Percentiles rank a stretch among this genome's conserved stretches.
Conservation (phyloP, 169 alveolate species). For the Neospora caninum region DNA sequence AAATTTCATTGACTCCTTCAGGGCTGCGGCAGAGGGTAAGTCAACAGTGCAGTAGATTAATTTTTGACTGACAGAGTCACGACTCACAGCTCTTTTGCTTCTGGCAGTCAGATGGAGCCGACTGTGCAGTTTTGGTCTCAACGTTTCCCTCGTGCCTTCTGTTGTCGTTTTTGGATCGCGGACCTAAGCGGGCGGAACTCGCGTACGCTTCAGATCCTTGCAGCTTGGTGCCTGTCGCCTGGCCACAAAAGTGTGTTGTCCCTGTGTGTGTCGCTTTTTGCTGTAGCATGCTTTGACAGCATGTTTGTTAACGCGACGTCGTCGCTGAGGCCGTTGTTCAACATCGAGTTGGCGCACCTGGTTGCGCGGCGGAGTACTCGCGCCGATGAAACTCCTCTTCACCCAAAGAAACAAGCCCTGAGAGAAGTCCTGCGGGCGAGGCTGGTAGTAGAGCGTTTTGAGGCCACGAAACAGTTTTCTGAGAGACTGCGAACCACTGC, state of each 20-base stretch:
- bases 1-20: not conserved
- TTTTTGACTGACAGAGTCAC: too few species aligned
- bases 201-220: too few species aligned
- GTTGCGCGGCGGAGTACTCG: not conserved
- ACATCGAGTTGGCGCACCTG: not conserved
- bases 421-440: not conserved
- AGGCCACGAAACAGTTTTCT: not conserved
- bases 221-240: not conserved
- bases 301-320: not conserved
- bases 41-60: not conserved
- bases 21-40: not conserved
- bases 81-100: too few species aligned
- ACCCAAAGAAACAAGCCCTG: not conserved
- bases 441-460: not conserved
- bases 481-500: not conserved
- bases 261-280: not conserved
- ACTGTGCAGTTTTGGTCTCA: not conserved
- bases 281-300: not conserved
- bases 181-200: too few species aligned
- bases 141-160: not conserved
- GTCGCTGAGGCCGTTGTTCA: conserved; percentile 1
- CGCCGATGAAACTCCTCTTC: not conserved
- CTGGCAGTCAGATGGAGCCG: not conserved
- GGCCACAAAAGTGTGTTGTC: not conserved
- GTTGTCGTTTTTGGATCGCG: not conserved